Base-by-base conservation (phyloP, 176 grass and related monocot species). In the Otatea glauca region DNA sequence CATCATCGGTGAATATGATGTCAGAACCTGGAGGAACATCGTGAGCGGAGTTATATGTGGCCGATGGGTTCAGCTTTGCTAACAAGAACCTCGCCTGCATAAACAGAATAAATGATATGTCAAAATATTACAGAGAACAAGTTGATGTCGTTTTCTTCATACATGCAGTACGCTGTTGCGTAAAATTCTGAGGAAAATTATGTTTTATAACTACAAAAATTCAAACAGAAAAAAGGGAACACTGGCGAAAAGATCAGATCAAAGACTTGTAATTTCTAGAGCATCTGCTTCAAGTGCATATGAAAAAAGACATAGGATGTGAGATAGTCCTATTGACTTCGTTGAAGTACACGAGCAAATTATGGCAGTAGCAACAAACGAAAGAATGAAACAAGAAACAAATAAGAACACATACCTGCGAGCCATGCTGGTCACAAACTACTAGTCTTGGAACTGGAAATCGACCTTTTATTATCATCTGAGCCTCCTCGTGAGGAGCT, bases 361-460 rank as follows among this genome's bases (percentile, higher is more conserved):
- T 49, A 48, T 80, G 65, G 51, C 50, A 88, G 65, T 67, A 24
- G 37, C 60, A 83, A 34, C 25, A 80, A 71, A 76, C 14, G 63
- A 82, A 23, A 76, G 25, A 86, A 75, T 62, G 59, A 5, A 68
- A 75, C 17, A 86, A 70, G 21, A 77, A 84, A 50, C 6, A 62
- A 14, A 83, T 77, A 74, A 74, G 3, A 83, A 42, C 56, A 66
- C 69, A 50, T 70, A 99, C 96, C 93, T 99, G 93, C 14, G 93
- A 99, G 51, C 96, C 96, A 86, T 99, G 96, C 77, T 99, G 96
- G 58, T 99, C 96, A 56, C 96, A 99, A 76, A 99, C 77, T 72
- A 99, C 96, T 77, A 99, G 89, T 91, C 96, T 94, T 76, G 96
- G 93, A 74, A 92, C 91, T 64, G 96, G 96, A 81, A 99, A 99